These are phyloP conservation scores for Styphnolobium japonicum DNA, from an alignment of 306 rosid species.

Conservation along the genomic window DNA sequence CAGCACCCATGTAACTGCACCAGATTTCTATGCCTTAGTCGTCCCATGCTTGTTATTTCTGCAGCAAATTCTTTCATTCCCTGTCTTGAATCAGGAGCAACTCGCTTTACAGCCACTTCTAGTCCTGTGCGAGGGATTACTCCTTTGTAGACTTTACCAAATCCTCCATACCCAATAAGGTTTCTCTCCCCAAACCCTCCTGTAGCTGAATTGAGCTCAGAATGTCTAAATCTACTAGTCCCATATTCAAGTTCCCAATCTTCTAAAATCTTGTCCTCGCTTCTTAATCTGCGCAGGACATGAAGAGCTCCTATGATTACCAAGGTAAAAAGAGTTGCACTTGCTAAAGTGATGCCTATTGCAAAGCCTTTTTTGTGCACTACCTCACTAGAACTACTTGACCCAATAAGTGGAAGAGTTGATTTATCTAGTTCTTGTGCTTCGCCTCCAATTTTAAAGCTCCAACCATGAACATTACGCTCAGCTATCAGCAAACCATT, in stretches of 20 bases:
- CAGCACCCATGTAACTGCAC: slow-evolving; percentile 40
- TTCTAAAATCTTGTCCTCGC: slow-evolving; percentile 24
- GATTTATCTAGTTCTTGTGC: slow-evolving; percentile 23
- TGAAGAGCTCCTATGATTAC: background rate
- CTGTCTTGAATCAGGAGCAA: slow-evolving; percentile 30
- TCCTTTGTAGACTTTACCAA: slow-evolving; percentile 40
- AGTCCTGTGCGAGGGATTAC: slow-evolving; percentile 27
- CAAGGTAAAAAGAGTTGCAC: slow-evolving; percentile 6
- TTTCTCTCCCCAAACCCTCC: slow-evolving; percentile 29
- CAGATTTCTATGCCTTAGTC: slow-evolving; percentile 37
- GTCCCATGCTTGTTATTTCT: slow-evolving; percentile 34
- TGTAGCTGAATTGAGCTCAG: slow-evolving; percentile 34
- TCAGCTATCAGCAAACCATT: slow-evolving; percentile 28
- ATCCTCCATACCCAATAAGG: slow-evolving; percentile 37
- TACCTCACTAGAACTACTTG: background rate
- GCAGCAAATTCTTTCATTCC: slow-evolving; percentile 46
- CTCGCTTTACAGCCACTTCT: slow-evolving; percentile 35
- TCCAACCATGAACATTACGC: slow-evolving; percentile 31
- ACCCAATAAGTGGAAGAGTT: slow-evolving; percentile 17
- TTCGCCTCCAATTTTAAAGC: slow-evolving; percentile 32
- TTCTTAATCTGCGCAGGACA: slow-evolving; percentile 13
- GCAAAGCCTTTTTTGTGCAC: slow-evolving; percentile 12
- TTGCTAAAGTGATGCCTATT: slow-evolving; percentile 32
- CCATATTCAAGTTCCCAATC: slow-evolving; percentile 43
- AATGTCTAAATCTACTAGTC: slow-evolving; percentile 28